Conservation (phyloP, 257 asterid species). For the Marsdenia floribunda region DNA sequence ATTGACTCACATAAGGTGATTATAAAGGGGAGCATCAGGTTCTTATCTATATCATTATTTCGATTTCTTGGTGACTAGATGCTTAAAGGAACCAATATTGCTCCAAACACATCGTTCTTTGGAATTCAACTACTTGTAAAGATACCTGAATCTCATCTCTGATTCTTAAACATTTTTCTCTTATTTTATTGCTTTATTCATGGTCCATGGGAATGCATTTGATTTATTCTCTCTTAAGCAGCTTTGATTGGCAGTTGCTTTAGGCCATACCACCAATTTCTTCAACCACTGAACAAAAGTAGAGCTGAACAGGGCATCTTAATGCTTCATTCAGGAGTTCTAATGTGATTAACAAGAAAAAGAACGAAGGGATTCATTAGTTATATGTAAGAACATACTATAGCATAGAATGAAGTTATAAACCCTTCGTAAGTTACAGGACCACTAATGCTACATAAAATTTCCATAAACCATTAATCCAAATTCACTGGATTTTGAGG, state of each 20-base stretch:
- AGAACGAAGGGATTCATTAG: slow-evolving; percentile 20
- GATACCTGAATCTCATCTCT: slow-evolving; percentile 30
- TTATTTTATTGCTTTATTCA: slow-evolving; percentile 5
- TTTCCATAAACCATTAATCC: not conserved
- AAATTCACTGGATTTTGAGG: slow-evolving; percentile 5
- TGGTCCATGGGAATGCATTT: slow-evolving; percentile 8
- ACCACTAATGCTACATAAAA: slow-evolving; percentile 11
- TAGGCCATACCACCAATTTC: slow-evolving; percentile 1
- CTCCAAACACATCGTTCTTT: slow-evolving; percentile 20
- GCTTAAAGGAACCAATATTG: slow-evolving; percentile 27
- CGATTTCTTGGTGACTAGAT: slow-evolving; percentile 25
- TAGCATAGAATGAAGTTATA: slow-evolving; percentile 16
- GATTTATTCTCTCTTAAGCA: slow-evolving; percentile 9
- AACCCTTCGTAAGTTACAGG: slow-evolving; percentile 20
- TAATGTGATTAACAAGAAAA: not conserved
- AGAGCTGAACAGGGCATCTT: not conserved
- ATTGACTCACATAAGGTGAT: slow-evolving; percentile 17
- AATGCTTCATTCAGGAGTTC: not conserved
- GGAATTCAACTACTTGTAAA: slow-evolving; percentile 14
- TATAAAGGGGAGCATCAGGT: slow-evolving; percentile 43
- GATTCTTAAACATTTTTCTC: slow-evolving; percentile 21
- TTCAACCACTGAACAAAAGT: not conserved
- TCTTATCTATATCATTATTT: slow-evolving; percentile 47
- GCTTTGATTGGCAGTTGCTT: slow-evolving; percentile 13
- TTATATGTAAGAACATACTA: slow-evolving; percentile 1